A percentile compares a stretch with the other conserved stretches of the same genome.
These are phyloP conservation scores for barley (Hordeum vulgare) DNA, from an alignment of 176 grass and related monocot species.

Conservation along the genomic window DNA sequence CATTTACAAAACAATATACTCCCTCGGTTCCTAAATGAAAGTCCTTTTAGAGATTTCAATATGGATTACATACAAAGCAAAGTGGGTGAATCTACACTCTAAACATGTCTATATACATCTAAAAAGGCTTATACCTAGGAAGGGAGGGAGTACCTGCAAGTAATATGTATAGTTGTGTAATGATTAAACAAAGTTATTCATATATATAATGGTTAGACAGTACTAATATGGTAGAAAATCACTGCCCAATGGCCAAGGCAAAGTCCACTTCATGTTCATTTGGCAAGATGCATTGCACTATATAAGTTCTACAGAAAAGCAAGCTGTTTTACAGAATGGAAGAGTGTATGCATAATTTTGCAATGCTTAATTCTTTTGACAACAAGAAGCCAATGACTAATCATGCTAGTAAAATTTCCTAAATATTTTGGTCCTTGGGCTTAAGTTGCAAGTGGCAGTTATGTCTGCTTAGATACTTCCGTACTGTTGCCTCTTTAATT, in stretches of 20 bases:
- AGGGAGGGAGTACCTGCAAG: neutral
- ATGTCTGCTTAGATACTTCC: neutral
- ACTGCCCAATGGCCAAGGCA: neutral
- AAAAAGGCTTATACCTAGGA: no score
- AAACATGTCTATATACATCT: no score
- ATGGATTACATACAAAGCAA: no score
- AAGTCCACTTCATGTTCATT: constrained; percentile 4
- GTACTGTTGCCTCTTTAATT: neutral
- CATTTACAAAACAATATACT: neutral
- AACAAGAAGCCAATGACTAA: neutral
- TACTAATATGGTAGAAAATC: neutral
- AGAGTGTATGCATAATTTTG: constrained; percentile 5
- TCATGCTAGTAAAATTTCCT: neutral
- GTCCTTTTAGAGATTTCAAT: no score
- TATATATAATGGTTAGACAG: neutral
- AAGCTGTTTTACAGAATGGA: neutral
- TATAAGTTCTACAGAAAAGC: neutral
- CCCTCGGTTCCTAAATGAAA: no score
- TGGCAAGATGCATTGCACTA: constrained; percentile 15
- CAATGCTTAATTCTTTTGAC: neutral
- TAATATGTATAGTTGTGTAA: neutral
- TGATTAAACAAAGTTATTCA: neutral
- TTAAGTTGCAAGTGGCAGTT: neutral
- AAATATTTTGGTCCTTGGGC: neutral
- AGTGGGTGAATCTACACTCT: no score